phyloP scores from a whole-genome alignment of 257 asterid genomes.

The Solanum habrochaites region DNA sequence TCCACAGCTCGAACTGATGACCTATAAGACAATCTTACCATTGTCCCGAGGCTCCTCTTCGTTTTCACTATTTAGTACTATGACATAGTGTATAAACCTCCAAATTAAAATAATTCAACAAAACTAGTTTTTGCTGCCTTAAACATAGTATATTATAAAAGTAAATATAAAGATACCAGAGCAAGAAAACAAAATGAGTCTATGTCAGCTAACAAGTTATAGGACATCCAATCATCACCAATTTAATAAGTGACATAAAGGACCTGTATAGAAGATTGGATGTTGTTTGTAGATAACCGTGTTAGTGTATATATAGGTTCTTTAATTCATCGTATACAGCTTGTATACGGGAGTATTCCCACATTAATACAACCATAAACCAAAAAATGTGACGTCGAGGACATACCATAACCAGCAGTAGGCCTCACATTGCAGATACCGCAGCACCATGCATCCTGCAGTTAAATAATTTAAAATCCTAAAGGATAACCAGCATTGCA shows the following conservation, averaged over 20 bases:
- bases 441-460: slow-evolving; percentile 23
- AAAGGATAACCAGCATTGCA: not conserved
- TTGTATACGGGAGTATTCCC: not conserved
- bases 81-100: not conserved
- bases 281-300: not conserved
- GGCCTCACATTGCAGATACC: slow-evolving; percentile 9
- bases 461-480: not conserved
- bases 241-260: not conserved
- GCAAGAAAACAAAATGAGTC: not conserved
- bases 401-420: slow-evolving; percentile 20
- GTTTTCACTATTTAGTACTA: not conserved
- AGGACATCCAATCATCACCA: not conserved
- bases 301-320: not conserved
- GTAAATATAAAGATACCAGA: not conserved
- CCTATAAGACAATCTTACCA: not conserved
- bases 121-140: not conserved
- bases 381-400: not conserved
- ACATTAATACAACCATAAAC: not conserved
- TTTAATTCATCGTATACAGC: not conserved
- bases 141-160: not conserved
- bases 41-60: not conserved
- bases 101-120: not conserved
- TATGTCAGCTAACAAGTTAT: not conserved
- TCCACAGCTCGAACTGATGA: not conserved
- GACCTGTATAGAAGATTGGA: not conserved